phyloP scores from a whole-genome alignment of 2,329 filamentous ascomycete genomes.

The Hymenoscyphus fraxineus region DNA sequence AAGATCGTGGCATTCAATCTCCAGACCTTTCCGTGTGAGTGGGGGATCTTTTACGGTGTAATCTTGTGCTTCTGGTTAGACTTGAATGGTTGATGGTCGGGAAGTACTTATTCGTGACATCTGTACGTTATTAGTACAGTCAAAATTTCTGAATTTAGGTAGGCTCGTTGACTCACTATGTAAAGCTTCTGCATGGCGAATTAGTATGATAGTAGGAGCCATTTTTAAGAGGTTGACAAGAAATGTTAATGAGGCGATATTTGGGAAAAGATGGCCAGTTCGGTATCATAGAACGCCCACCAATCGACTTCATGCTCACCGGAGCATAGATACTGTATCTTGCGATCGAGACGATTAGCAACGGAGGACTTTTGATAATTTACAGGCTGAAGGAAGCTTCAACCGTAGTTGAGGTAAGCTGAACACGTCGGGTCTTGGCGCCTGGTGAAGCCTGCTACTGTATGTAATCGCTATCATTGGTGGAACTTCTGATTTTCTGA shows the following conservation, averaged over 20 bases:
- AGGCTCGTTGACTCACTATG: constrained; percentile 30
- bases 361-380: too few relatives aligned
- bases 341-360: too few relatives aligned
- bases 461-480: too few relatives aligned
- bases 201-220: constrained; percentile 36
- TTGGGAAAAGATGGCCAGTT: too few relatives aligned
- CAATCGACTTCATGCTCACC: too few relatives aligned
- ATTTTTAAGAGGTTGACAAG: constrained; percentile 20
- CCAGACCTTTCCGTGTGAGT: constrained; percentile 13
- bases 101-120: constrained; percentile 11
- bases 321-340: too few relatives aligned
- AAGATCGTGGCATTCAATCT: constrained; percentile 12
- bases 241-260: neutral
- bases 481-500: too few relatives aligned
- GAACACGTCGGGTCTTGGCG: too few relatives aligned
- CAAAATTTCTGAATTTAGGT: neutral
- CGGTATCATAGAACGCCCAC: too few relatives aligned
- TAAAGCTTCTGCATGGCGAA: constrained; percentile 37
- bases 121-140: constrained; percentile 1
- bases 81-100: neutral
- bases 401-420: too few relatives aligned
- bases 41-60: constrained; percentile 20
- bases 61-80: constrained; percentile 13
- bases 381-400: too few relatives aligned
- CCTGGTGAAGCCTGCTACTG: too few relatives aligned